These are phyloP conservation scores for Epichloe scottii DNA, from an alignment of 2,329 filamentous ascomycete species.

Conservation along the genomic window DNA sequence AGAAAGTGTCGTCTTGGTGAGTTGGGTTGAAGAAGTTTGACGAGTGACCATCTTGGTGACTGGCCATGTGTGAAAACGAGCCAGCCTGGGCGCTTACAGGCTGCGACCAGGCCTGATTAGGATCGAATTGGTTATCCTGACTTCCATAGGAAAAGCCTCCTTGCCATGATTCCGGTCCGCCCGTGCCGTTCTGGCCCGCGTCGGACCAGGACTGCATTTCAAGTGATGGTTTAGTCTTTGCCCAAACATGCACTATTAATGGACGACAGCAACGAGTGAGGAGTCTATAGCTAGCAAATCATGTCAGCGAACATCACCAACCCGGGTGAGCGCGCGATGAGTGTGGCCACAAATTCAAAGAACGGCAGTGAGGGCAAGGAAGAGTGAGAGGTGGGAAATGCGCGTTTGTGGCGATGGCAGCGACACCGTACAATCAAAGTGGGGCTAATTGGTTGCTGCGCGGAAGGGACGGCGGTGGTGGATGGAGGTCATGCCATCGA, in stretches of 20 bases:
- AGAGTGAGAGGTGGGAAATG: constrained; percentile 7
- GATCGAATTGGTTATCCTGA: constrained; percentile 26
- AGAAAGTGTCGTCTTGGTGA: constrained; percentile 20
- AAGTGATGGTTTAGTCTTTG: constrained; percentile 12
- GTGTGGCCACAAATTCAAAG: constrained; percentile 4
- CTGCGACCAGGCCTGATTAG: constrained; percentile 26
- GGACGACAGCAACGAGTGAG: constrained; percentile 3
- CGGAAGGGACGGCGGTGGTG: neutral
- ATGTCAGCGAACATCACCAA: constrained; percentile 18
- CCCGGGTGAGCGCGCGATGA: constrained; percentile 4
- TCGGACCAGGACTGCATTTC: constrained; percentile 30
- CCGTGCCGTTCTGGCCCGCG: constrained; percentile 23
- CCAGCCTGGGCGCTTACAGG: constrained; percentile 20
- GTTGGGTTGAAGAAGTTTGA: constrained; percentile 24
- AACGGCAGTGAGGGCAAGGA: neutral
- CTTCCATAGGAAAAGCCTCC: constrained; percentile 20
- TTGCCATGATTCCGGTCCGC: constrained; percentile 24
- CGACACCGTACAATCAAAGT: neutral
- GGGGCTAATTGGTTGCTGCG: neutral
- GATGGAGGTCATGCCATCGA: constrained; percentile 1
- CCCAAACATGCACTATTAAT: constrained; percentile 12
- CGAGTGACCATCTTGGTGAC: constrained; percentile 16
- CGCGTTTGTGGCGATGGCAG: neutral
- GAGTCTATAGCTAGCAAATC: constrained; percentile 17
- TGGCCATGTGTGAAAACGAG: constrained; percentile 19